Percentiles rank a stretch among this genome's conserved stretches.
Evolutionary conservation across 2,329 filamentous ascomycete species (phyloP).

Genomic region (Mariannaea elegans): DNA sequence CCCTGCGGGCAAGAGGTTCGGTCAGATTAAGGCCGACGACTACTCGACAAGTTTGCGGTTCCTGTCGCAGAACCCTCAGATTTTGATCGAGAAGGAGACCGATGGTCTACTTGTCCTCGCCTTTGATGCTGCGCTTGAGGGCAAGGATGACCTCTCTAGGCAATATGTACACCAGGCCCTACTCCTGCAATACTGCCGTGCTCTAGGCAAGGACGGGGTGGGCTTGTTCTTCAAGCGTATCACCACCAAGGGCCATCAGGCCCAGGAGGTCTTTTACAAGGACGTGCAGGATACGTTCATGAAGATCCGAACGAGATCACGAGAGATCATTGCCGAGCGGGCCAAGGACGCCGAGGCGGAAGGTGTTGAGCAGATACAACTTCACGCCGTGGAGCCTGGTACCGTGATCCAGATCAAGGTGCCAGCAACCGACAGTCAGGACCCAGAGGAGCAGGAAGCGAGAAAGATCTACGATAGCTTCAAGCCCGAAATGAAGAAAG

Average conservation of each 20-base stretch:
- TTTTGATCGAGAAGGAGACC: conserved; percentile 85
- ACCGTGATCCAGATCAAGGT: conserved; percentile 91
- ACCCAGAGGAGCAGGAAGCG: conserved; percentile 69
- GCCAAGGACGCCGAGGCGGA: conserved; percentile 63
- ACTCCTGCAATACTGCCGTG: conserved; percentile 92
- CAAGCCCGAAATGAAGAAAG: conserved; percentile 79
- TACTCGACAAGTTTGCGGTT: conserved; percentile 79
- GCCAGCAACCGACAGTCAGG: conserved; percentile 73
- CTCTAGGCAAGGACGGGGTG: conserved; percentile 87
- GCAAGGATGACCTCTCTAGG: conserved; percentile 77
- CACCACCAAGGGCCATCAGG: conserved; percentile 88
- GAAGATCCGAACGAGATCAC: conserved; percentile 79
- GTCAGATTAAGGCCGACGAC: conserved; percentile 77
- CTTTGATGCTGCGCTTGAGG: conserved; percentile 85
- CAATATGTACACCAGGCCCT: conserved; percentile 95
- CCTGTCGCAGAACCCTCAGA: conserved; percentile 78
- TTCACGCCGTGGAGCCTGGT: conserved; percentile 93
- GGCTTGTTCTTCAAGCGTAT: conserved; percentile 96
- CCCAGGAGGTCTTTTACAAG: conserved; percentile 88
- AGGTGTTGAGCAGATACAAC: conserved; percentile 94
- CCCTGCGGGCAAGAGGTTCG: conserved; percentile 81
- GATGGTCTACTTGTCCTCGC: conserved; percentile 91
- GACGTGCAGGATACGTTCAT: conserved; percentile 90
- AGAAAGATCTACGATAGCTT: conserved; percentile 86
- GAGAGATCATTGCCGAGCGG: conserved; percentile 71